Conservation (phyloP, 176 grass and related monocot species). For the Zizania latifolia region DNA sequence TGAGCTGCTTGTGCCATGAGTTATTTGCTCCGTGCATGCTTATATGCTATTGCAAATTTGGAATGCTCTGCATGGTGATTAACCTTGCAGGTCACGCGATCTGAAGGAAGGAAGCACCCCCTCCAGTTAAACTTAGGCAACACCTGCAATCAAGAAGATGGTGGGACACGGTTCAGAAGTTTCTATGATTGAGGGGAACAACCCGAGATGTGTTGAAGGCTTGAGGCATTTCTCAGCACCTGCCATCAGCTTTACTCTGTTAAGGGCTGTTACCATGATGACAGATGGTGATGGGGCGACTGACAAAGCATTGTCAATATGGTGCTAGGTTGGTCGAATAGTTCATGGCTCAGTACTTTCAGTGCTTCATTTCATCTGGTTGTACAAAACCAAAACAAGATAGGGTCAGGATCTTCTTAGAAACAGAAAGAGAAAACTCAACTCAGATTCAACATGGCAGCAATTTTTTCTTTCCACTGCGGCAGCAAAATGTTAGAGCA, state of each 20-base stretch:
- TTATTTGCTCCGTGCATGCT: constrained; percentile 7
- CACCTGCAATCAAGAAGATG: constrained; percentile 12
- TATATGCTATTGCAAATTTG: not conserved
- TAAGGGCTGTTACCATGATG: constrained; percentile 1
- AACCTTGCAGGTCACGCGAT: not conserved
- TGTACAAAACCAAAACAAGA: constrained; percentile 9
- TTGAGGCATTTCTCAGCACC: not conserved
- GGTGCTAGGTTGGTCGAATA: constrained; percentile 23
- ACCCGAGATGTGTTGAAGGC: not conserved
- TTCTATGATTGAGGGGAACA: constrained; percentile 7
- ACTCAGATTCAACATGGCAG: constrained; percentile 3
- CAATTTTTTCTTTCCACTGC: constrained; percentile 4
- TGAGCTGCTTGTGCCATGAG: constrained; percentile 35
- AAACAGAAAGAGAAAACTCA: not conserved
- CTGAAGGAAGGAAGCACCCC: constrained; percentile 5
- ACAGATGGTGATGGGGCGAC: not conserved
- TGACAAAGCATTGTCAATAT: constrained; percentile 13
- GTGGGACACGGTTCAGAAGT: constrained; percentile 18
- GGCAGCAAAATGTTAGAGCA: not conserved
- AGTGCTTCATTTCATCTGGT: not conserved
- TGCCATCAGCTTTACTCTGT: constrained; percentile 25
- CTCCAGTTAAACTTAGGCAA: not conserved
- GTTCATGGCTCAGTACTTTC: not conserved
- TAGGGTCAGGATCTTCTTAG: constrained; percentile 15
- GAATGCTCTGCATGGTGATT: not conserved